Percentiles rank a stretch among this genome's conserved stretches.
Conservation (phyloP, 345 rosid genomes). For the Euphorbia peplus region DNA sequence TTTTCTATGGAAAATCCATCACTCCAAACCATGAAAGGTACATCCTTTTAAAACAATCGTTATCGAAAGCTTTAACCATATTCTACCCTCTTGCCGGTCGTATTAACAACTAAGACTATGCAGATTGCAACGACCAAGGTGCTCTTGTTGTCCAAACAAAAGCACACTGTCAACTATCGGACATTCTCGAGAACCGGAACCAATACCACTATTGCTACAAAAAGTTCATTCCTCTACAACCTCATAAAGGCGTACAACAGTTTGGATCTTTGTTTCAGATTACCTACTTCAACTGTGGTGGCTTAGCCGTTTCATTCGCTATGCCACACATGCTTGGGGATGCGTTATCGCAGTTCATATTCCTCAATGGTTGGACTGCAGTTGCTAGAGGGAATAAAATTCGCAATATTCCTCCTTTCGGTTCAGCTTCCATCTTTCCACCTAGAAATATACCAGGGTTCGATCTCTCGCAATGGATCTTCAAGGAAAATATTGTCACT, state of each 20-base stretch:
- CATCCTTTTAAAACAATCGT: not conserved
- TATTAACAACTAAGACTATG: too few relatives aligned
- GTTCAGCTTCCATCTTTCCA: slow-evolving; percentile 41
- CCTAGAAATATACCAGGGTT: slow-evolving; percentile 24
- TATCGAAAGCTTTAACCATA: too few relatives aligned
- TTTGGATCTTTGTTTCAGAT: too few relatives aligned
- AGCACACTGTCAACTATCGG: not conserved
- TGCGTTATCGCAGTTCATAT: slow-evolving; percentile 2
- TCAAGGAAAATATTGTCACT: slow-evolving; percentile 31
- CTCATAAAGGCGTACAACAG: not conserved
- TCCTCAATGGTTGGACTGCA: slow-evolving; percentile 16
- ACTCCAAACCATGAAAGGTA: not conserved
- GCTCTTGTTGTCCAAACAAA: too few relatives aligned
- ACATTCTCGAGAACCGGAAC: slow-evolving; percentile 32
- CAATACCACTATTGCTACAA: slow-evolving; percentile 10
- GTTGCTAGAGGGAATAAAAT: not conserved
- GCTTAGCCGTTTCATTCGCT: slow-evolving; percentile 2
- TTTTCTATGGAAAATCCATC: slow-evolving; percentile 4
- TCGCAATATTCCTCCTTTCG: slow-evolving; percentile 22
- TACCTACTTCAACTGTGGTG: slow-evolving; percentile 22
- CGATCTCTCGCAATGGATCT: slow-evolving; percentile 17
- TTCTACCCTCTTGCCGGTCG: too few relatives aligned
- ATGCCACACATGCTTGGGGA: slow-evolving; percentile 23
- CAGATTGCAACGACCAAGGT: too few relatives aligned
- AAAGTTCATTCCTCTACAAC: slow-evolving; percentile 33